Evolutionary conservation across 2,329 filamentous ascomycete genomes (phyloP).

Genomic region (Aspergillus persii): DNA sequence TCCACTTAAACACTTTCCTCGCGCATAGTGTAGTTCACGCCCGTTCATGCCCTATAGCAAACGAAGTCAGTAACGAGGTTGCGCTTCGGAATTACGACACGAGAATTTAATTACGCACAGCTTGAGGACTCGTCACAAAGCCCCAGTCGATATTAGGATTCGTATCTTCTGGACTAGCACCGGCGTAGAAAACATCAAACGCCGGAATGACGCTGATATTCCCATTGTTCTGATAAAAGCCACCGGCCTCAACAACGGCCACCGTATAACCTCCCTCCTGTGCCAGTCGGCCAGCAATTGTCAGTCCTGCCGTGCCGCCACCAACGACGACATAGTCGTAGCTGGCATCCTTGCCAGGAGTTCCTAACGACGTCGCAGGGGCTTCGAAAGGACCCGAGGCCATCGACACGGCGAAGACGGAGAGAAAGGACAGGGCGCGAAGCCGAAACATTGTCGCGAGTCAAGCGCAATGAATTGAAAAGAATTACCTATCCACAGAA

Average conservation of each 20-base stretch:
- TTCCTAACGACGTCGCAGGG: not conserved
- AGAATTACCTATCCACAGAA: not conserved
- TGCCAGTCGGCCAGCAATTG: conserved; percentile 18
- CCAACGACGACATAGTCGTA: conserved; percentile 17
- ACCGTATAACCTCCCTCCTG: conserved; percentile 18
- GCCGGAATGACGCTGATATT: conserved; percentile 23
- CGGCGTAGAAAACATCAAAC: conserved; percentile 14
- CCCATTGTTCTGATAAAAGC: conserved; percentile 30
- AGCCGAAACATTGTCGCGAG: not conserved
- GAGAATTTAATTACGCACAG: conserved; percentile 4
- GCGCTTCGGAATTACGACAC: not conserved
- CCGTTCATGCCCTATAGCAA: not conserved
- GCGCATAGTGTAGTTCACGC: not conserved
- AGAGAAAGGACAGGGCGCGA: not conserved
- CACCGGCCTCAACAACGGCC: conserved; percentile 28
- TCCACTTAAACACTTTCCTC: not conserved
- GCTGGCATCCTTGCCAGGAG: not conserved
- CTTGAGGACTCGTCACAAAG: conserved; percentile 18
- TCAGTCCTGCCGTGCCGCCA: conserved; percentile 21
- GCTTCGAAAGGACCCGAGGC: not conserved
- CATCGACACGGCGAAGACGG: not conserved
- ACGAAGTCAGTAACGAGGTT: not conserved
- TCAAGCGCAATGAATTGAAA: not conserved
- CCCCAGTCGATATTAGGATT: conserved; percentile 22
- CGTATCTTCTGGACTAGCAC: conserved; percentile 19